A percentile compares a stretch with the other conserved stretches of the same genome.
Evolutionary conservation across 352 stramenopile species (phyloP).

Genomic region (Phytophthora citricola): DNA sequence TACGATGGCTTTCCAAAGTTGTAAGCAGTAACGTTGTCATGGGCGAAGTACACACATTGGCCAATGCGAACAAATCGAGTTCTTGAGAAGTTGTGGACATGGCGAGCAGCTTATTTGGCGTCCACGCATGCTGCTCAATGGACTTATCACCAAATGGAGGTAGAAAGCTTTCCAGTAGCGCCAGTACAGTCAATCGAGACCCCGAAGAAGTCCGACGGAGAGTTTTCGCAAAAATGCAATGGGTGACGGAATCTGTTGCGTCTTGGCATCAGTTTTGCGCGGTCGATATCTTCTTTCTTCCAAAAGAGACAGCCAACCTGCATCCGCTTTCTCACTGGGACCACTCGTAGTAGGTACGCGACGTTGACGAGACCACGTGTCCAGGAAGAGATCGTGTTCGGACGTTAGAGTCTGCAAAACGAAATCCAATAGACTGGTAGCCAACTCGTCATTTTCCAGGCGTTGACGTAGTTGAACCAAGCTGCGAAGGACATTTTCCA

Average conservation of each 20-base stretch:
- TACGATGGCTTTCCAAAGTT: slow-evolving; percentile 69
- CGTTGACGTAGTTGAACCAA: slow-evolving; percentile 56
- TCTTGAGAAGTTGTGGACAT: slow-evolving; percentile 46
- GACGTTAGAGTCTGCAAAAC: slow-evolving; percentile 72
- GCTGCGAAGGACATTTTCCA: slow-evolving; percentile 77
- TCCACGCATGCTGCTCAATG: slow-evolving; percentile 35
- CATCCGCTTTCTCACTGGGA: slow-evolving; percentile 29
- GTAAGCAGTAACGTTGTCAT: slow-evolving; percentile 68
- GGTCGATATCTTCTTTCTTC: slow-evolving; percentile 56
- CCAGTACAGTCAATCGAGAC: slow-evolving; percentile 58
- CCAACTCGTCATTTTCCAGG: slow-evolving; percentile 47
- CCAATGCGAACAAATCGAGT: slow-evolving; percentile 63
- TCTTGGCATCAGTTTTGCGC: slow-evolving; percentile 17
- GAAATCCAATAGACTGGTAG: slow-evolving; percentile 59
- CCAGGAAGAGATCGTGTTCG: slow-evolving; percentile 70
- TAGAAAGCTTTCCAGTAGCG: slow-evolving; percentile 58
- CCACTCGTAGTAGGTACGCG: slow-evolving; percentile 18
- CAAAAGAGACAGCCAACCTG: slow-evolving; percentile 63
- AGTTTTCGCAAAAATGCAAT: slow-evolving; percentile 28
- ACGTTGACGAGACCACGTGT: slow-evolving; percentile 35
- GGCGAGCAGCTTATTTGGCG: slow-evolving; percentile 47
- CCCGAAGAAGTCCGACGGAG: slow-evolving; percentile 60
- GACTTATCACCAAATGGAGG: slow-evolving; percentile 2
- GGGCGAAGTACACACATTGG: slow-evolving; percentile 49
- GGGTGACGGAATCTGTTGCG: slow-evolving; percentile 20